A percentile compares a stretch with the other conserved stretches of the same genome.
phyloP scores from a whole-genome alignment of 2,329 filamentous ascomycete genomes.

The Neoascochyta sp. region DNA sequence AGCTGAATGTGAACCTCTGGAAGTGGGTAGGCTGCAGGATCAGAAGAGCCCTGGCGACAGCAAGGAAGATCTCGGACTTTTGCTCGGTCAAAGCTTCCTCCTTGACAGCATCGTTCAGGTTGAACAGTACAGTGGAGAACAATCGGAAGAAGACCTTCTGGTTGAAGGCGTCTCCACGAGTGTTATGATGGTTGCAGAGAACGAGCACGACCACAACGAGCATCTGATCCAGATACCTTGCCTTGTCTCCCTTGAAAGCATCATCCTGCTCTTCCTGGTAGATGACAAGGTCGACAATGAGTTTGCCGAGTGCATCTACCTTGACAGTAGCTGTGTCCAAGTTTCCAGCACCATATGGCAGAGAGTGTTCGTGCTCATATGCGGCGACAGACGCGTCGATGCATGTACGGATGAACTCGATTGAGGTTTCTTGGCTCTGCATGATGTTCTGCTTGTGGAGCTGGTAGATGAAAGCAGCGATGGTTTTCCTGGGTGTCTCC shows the following conservation, averaged over 20 bases:
- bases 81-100: constrained; percentile 47
- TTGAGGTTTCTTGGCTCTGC: constrained; percentile 69
- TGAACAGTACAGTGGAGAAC: constrained; percentile 77
- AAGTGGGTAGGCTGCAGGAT: constrained; percentile 72
- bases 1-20: constrained; percentile 79
- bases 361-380: constrained; percentile 68
- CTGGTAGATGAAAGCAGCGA: constrained; percentile 76
- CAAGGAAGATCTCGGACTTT: constrained; percentile 65
- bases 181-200: constrained; percentile 79
- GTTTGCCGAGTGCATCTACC: constrained; percentile 76
- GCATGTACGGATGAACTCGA: constrained; percentile 73
- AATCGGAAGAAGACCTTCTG: constrained; percentile 89
- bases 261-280: constrained; percentile 62
- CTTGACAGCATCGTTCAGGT: constrained; percentile 61
- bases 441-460: constrained; percentile 72
- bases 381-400: constrained; percentile 75
- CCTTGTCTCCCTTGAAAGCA: constrained; percentile 59
- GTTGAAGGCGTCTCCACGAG: constrained; percentile 76
- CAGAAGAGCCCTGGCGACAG: constrained; percentile 67
- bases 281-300: constrained; percentile 72
- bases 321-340: constrained; percentile 59
- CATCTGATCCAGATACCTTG: constrained; percentile 71
- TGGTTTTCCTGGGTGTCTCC: constrained; percentile 68
- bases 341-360: constrained; percentile 54
- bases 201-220: constrained; percentile 75